Base-by-base conservation (phyloP, 2,329 filamentous ascomycete species). In the Tolypocladium nubicola region DNA sequence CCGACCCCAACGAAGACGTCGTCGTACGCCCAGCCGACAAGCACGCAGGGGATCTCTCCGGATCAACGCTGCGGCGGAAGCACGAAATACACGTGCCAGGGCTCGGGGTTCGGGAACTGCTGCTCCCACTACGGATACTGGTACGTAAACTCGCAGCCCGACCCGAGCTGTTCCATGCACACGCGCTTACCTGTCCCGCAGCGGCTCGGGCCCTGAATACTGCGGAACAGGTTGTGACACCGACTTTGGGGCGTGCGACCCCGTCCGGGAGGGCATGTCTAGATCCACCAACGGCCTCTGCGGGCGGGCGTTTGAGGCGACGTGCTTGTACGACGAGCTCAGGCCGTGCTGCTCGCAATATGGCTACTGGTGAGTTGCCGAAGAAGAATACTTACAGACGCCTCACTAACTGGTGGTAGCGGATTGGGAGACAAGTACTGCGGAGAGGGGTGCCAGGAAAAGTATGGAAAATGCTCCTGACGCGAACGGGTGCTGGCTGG, bases 61-160 rank as follows among this genome's bases (percentile, higher is more conserved):
- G 65, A 75, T 60, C 70, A 73, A 56, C 64, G 56, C 40, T 76
- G 74, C 56, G 74, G 73, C 41, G 70, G 68, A 49, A 56, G 60
- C 26, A 66, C 60, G 11, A 68, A 66, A 8, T 71, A 72, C 55
- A 71, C 68, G 9, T 76, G 75, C 57, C 63, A 68, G 52, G 69
- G 67, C 26, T 73, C 71, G 0, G 55, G 37, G 16, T 71, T 68
- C 53, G 72, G 72, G 7, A 66, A 67, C 61, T 76, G 75, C 62
- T 77, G 75, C 58, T 75, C 73, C 3, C 66, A 63, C 57, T 71
- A 70, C 56, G 73, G 73, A n/a, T 75, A 62, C 59, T 76, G 73
- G 72, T 72, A 64, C 64, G 68, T 63, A 45, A 13, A 39, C 41
- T 30, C 35, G 45, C 13, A 16, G 19, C 47, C 35, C 8, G 8